Conservation (phyloP, 2,329 filamentous ascomycete species). For the Hirsutella thompsonii region DNA sequence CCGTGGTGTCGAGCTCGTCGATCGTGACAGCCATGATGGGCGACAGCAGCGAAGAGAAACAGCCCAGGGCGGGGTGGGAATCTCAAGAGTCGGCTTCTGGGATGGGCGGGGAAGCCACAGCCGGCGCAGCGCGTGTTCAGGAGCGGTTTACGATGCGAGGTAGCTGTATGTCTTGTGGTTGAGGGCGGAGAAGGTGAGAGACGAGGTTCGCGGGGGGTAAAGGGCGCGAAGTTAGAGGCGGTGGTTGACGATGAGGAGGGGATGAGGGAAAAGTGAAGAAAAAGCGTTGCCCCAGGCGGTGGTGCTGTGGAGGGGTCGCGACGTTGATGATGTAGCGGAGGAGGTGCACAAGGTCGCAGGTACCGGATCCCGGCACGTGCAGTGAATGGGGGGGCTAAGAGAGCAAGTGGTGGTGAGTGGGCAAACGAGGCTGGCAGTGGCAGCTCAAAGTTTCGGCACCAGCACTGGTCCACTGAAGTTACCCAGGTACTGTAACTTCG, state of each 20-base stretch:
- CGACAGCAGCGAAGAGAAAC: constrained; percentile 15
- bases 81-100: constrained; percentile 2
- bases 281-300: constrained; percentile 4
- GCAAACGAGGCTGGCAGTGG: too few species aligned
- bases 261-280: background rate
- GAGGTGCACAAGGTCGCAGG: too few species aligned
- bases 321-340: constrained; percentile 1
- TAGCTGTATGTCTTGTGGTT: constrained; percentile 2
- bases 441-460: too few species aligned
- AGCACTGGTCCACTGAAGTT: too few species aligned
- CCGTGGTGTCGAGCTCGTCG: constrained; percentile 89
- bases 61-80: constrained; percentile 13
- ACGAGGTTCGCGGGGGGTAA: background rate
- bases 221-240: background rate
- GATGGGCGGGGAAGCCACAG: constrained; percentile 9
- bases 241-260: constrained; percentile 4
- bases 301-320: constrained; percentile 6
- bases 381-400: too few species aligned
- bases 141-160: constrained; percentile 11
- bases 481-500: too few species aligned
- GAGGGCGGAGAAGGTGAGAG: constrained; percentile 1
- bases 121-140: constrained; percentile 12
- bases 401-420: too few species aligned
- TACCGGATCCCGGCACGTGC: too few species aligned
- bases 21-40: constrained; percentile 57